Percentiles rank a stretch among this genome's conserved stretches.
These are phyloP conservation scores for Aureobasidium sp. DNA, from an alignment of 2,329 filamentous ascomycete species.

Conservation along the genomic window DNA sequence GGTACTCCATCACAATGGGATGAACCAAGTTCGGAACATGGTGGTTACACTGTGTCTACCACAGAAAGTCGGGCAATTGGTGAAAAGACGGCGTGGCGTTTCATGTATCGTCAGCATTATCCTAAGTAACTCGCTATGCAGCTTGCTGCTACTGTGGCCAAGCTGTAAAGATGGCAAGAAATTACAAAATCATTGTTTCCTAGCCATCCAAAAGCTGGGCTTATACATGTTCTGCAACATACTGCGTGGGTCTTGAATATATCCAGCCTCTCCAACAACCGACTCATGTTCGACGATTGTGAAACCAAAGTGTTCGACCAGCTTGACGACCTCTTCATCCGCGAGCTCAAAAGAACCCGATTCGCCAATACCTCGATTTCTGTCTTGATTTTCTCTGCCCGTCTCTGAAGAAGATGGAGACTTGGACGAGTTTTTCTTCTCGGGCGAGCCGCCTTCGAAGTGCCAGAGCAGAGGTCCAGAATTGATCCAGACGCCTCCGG, in stretches of 20 bases:
- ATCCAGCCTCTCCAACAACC: slow-evolving; percentile 59
- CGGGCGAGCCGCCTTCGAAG: slow-evolving; percentile 66
- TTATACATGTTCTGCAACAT: slow-evolving; percentile 81
- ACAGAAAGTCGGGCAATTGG: not conserved
- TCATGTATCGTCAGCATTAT: not conserved
- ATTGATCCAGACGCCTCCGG: slow-evolving; percentile 79
- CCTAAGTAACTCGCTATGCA: not conserved
- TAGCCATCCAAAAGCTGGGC: slow-evolving; percentile 78
- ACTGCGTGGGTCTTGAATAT: slow-evolving; percentile 76
- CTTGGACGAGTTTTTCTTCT: slow-evolving; percentile 15
- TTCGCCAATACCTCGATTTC: slow-evolving; percentile 64
- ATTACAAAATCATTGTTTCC: slow-evolving; percentile 45
- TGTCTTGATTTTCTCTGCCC: slow-evolving; percentile 40
- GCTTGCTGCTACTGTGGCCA: not conserved
- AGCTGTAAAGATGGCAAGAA: not conserved
- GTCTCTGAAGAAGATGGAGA: not conserved
- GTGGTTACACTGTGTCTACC: too few species aligned
- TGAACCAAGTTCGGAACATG: not conserved
- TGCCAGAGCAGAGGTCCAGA: slow-evolving; percentile 92
- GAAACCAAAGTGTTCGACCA: slow-evolving; percentile 73
- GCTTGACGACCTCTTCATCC: slow-evolving; percentile 74
- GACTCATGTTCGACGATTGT: slow-evolving; percentile 41
- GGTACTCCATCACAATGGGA: not conserved
- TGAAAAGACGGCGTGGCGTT: not conserved
- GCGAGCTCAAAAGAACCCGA: slow-evolving; percentile 86